Evolutionary conservation across 495 filamentous ascomycete species (phyloP).

Genomic region (Choiromyces venosus): DNA sequence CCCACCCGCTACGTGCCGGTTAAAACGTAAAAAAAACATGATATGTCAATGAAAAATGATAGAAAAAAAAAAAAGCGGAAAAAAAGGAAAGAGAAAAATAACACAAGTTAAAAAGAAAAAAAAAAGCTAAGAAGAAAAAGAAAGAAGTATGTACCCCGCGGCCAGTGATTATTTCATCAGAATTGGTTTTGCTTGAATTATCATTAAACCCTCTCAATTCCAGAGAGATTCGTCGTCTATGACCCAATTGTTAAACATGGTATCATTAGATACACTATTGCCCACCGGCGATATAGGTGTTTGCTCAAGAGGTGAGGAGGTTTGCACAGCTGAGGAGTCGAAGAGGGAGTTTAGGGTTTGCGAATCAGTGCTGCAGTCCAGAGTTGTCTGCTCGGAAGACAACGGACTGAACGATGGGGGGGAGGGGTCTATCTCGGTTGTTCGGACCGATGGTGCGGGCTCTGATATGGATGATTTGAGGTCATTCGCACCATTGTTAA

Average conservation of each 20-base stretch:
- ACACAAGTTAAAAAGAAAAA: constrained; percentile 11
- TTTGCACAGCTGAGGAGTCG: constrained; percentile 7
- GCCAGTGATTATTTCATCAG: constrained; percentile 20
- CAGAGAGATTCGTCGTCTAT: not conserved
- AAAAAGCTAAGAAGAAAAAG: constrained; percentile 5
- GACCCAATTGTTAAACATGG: not conserved
- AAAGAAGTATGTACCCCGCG: constrained; percentile 27
- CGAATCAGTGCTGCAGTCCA: constrained; percentile 21
- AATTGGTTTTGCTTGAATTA: constrained; percentile 4
- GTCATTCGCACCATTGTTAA: constrained; percentile 21
- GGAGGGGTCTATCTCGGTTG: constrained; percentile 9
- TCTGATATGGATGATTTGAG: constrained; percentile 22
- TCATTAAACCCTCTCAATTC: constrained; percentile 17
- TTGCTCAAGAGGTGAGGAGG: constrained; percentile 27
- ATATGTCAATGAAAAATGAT: constrained; percentile 4
- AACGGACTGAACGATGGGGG: constrained; percentile 20
- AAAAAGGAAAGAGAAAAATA: constrained; percentile 9
- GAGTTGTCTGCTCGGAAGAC: constrained; percentile 21
- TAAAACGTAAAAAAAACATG: constrained; percentile 8
- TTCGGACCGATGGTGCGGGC: constrained; percentile 14
- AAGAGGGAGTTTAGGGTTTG: constrained; percentile 9
- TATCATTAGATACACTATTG: not conserved
- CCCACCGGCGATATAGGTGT: constrained; percentile 19
- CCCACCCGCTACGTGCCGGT: constrained; percentile 4
- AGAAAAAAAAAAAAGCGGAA: not conserved